Percentiles rank a stretch among this genome's conserved stretches.
Conservation (phyloP, 1,284 basidiomycete species). For the Agaricales sp. region DNA sequence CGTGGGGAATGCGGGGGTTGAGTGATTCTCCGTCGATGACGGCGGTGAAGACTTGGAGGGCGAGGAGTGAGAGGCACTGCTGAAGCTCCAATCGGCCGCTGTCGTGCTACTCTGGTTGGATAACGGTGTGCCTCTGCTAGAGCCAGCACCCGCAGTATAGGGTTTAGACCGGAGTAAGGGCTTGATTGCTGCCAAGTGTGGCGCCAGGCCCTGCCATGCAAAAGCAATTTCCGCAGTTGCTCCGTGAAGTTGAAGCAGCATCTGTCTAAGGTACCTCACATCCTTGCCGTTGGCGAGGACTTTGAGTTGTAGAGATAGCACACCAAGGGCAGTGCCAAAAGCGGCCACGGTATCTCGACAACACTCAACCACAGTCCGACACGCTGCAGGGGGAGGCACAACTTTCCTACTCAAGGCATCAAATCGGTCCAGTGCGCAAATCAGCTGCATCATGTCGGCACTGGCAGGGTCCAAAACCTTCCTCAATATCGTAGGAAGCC, state of each 20-base stretch:
- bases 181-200: constrained; percentile 64
- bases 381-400: constrained; percentile 61
- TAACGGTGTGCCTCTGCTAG: background rate
- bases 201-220: constrained; percentile 77
- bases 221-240: constrained; percentile 82
- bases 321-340: constrained; percentile 81
- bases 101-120: background rate
- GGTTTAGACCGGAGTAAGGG: constrained; percentile 43
- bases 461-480: constrained; percentile 84
- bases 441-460: constrained; percentile 75
- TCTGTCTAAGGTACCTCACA: constrained; percentile 79
- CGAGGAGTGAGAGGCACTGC: constrained; percentile 15
- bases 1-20: constrained; percentile 12
- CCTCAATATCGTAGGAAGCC: constrained; percentile 72
- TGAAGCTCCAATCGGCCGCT: background rate
- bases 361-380: constrained; percentile 73
- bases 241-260: constrained; percentile 85
- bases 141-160: constrained; percentile 17
- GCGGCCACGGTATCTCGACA: constrained; percentile 81
- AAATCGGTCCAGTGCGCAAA: constrained; percentile 87
- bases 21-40: background rate
- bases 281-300: constrained; percentile 72
- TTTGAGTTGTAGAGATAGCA: constrained; percentile 76
- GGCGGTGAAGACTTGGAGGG: constrained; percentile 6
- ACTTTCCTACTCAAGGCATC: constrained; percentile 73